Conservation (phyloP, 2,329 filamentous ascomycete species). For the Aspergillus neotritici region DNA sequence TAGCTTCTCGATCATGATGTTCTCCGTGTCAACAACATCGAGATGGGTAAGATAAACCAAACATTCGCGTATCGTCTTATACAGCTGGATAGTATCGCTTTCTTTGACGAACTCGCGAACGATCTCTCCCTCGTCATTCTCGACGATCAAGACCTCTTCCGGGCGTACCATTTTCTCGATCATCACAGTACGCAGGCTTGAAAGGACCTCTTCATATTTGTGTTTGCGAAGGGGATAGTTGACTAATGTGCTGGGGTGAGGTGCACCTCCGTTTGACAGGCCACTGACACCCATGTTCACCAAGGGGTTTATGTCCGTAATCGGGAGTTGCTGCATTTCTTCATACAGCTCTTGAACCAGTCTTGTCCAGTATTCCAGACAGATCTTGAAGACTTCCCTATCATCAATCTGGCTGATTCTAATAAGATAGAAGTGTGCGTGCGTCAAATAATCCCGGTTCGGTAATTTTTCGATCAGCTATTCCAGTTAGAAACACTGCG, state of each 20-base stretch:
- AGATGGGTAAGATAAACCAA: conserved; percentile 95
- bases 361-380: conserved; percentile 98
- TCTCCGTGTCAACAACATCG: conserved; percentile 94
- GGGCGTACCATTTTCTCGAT: conserved; percentile 99
- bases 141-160: conserved; percentile 97
- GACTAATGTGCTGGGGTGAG: conserved; percentile 75
- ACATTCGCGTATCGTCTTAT: conserved; percentile 97
- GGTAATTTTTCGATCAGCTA: conserved; percentile 92
- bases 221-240: conserved; percentile 95
- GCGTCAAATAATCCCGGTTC: conserved; percentile 88
- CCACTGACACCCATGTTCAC: conserved; percentile 68
- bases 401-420: conserved; percentile 98
- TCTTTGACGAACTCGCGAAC: conserved; percentile 99
- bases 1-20: conserved; percentile 98
- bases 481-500: conserved; percentile 5
- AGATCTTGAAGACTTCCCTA: conserved; percentile 99
- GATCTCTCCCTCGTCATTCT: conserved; percentile 98
- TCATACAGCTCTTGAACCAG: conserved; percentile 96
- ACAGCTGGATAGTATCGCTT: conserved; percentile 96
- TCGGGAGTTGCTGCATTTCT: conserved; percentile 94
- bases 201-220: conserved; percentile 91
- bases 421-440: conserved; percentile 97
- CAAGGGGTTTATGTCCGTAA: conserved; percentile 87
- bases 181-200: conserved; percentile 94
- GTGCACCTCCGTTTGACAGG: conserved; percentile 72